Evolutionary conservation across 805 yeast genomes (phyloP), one percentile per base, ranked within the genome.

Genomic region (Candida qinlingensis): DNA sequence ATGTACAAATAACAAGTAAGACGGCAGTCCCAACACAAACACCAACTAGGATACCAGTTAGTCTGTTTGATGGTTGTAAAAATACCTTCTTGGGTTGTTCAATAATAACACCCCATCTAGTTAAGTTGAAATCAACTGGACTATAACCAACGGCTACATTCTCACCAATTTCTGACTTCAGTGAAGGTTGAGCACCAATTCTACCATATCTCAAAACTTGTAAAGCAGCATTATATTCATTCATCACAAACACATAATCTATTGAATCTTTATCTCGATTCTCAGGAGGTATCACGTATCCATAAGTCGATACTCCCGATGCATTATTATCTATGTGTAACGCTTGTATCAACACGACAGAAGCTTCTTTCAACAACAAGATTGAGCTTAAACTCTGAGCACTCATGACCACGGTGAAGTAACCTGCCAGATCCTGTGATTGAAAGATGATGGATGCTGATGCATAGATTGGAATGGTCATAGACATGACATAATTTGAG

Each of bases 1-100:
- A 77, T 1, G 96, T 87, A n/a, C 87, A 62, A 1, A 87, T 51
- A 54, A 87, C 80, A 72, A 88, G 80, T 53, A 85, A 76, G 1
- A 71, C 87, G 4, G 94, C 94, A 25, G 86, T 79, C 1, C 87
- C 95, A 37, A 90, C 70, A 27, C 87, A 88, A 1, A 87, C 83
- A 5, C 94, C 95, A 41, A 83, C 75, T 50, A 87, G 83, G 44
- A 90, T 84, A 54, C 79, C 79, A 1, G 83, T 75, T 38, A 90
- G 66, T 53, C 74, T 76, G 26, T 73, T 67, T 5, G 84, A 74
- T 0, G 96, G 94, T 3, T 72, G 77, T 62, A 79, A 69, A 62
- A 89, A 87, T 2, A 66, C 75, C 3, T 70, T 53, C 51, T 79
- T 74, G 1, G 74, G 67, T 61, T 88, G 95, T 54, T 83, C 83